Evolutionary conservation across 495 filamentous ascomycete species (phyloP).

Genomic region (Corynascus novoguineensis): DNA sequence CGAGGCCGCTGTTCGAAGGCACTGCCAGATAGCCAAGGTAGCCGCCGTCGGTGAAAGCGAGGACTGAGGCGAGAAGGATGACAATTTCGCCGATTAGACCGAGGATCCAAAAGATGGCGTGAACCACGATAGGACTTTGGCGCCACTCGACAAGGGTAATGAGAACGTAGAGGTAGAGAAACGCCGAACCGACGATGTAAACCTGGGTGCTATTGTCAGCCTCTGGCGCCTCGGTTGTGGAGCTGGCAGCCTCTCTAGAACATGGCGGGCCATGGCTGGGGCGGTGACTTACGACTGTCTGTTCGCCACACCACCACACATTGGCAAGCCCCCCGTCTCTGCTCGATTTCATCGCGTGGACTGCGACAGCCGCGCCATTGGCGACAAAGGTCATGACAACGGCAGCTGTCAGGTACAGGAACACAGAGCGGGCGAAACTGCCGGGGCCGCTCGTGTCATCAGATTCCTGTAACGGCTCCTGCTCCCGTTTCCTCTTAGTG

Average conservation of each 20-base stretch:
- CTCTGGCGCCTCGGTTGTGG: background rate
- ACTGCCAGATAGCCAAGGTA: conserved; percentile 35
- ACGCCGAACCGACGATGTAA: conserved; percentile 66
- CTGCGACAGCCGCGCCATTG: conserved; percentile 66
- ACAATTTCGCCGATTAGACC: conserved; percentile 61
- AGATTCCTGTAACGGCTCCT: conserved; percentile 27
- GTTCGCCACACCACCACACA: conserved; percentile 84
- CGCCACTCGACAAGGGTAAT: conserved; percentile 75
- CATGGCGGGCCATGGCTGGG: background rate
- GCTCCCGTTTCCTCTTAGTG: conserved; percentile 43
- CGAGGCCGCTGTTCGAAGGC: conserved; percentile 15
- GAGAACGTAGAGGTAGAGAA: conserved; percentile 55
- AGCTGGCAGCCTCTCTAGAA: background rate
- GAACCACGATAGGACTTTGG: conserved; percentile 64
- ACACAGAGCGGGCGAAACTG: conserved; percentile 61
- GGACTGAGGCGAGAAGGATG: conserved; percentile 59
- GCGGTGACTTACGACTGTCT: conserved; percentile 63
- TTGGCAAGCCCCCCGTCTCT: conserved; percentile 21
- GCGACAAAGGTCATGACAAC: conserved; percentile 67
- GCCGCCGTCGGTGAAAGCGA: conserved; percentile 55
- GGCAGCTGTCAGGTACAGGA: conserved; percentile 65
- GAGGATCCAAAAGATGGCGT: conserved; percentile 68
- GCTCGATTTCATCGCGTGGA: conserved; percentile 65
- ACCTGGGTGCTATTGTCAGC: conserved; percentile 43
- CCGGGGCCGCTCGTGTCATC: conserved; percentile 41